Evolutionary conservation across 1,139 yeast genomes (phyloP).

Genomic region (Hansenula lynferdii): DNA sequence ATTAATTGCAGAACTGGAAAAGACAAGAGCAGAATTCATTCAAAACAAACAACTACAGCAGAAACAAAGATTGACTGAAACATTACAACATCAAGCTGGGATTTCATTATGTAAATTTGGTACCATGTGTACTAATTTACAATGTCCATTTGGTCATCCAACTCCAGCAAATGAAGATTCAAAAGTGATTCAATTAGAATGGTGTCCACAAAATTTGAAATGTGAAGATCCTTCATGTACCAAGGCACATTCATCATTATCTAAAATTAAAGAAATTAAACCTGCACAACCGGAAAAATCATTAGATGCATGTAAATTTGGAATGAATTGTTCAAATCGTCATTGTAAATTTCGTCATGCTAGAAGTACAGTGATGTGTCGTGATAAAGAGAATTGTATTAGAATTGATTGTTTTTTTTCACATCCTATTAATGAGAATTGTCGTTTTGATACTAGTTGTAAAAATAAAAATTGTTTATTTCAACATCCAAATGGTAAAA

Average conservation of each 20-base stretch:
- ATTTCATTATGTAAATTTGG: constrained; percentile 74
- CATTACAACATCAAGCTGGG: constrained; percentile 32
- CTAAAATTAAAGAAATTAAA: constrained; percentile 30
- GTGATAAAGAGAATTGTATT: constrained; percentile 73
- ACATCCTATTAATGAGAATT: constrained; percentile 74
- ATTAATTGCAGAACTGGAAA: constrained; percentile 61
- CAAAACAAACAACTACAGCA: constrained; percentile 32
- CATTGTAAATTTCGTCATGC: constrained; percentile 87
- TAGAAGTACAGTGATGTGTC: constrained; percentile 63
- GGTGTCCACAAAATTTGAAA: constrained; percentile 70
- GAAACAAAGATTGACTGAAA: constrained; percentile 4
- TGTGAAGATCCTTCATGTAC: constrained; percentile 60
- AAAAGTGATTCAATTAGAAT: constrained; percentile 58
- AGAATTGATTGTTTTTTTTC: constrained; percentile 78
- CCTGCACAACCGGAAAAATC: constrained; percentile 39
- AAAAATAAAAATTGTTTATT: constrained; percentile 64
- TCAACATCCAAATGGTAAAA: constrained; percentile 76
- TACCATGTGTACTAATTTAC: constrained; percentile 63
- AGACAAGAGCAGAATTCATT: constrained; percentile 48
- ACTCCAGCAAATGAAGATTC: constrained; percentile 79
- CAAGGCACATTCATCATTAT: constrained; percentile 76
- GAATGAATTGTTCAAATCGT: constrained; percentile 66
- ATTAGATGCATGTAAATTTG: constrained; percentile 80
- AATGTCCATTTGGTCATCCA: constrained; percentile 89
- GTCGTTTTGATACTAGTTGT: constrained; percentile 77